Evolutionary conservation across 768 basidiomycete genomes (phyloP), one percentile per base, ranked within the genome.

Genomic region (Amanita muscaria): DNA sequence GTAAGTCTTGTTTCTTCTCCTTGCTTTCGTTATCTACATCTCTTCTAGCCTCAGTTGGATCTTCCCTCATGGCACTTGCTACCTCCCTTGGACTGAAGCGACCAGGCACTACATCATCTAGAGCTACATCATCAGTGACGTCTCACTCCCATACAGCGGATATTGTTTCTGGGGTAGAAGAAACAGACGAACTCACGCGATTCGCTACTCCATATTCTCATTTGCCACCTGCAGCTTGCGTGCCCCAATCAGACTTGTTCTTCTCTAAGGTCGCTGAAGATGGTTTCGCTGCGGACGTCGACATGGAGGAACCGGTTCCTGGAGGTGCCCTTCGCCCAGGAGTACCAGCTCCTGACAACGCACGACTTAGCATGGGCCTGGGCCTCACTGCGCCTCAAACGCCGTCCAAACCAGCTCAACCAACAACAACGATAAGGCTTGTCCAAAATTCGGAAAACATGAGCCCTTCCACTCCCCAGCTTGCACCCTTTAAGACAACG

Each of bases 11-110:
- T 24, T 51, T 34, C 16, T 24, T 25, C 40, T 50, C 29, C 9
- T 27, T 34, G 3, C 27, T 19, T 32, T 42, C 37, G 34, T 42
- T 50, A 24, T 46, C 32, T 37, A 44, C 31, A 46, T 51, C 52
- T 36, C 36, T 53, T 42, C 22, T 50, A 29, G 70, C 76, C n/a
- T 75, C 69, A 12, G 75, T 88, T 12, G 65, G 70, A 34, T 86
- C 86, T 1, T 89, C 88, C 29, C 72, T 91, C 49, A 82, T 72
- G 58, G 79, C 82, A 0, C 66, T 90, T 32, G 88, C 83, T n/a
- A 79, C 67, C 32, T 86, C 87, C 10, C 66, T 87, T 22, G 82
- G 83, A 31, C 70, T 88, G 53, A 85, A 79, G 59, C 79, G 79
- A 22, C 57, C 63, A 9, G 60, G 64, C 8, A 63, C 66, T 8